phyloP scores from a whole-genome alignment of 345 rosid genomes.

The Heritiera fomes region DNA sequence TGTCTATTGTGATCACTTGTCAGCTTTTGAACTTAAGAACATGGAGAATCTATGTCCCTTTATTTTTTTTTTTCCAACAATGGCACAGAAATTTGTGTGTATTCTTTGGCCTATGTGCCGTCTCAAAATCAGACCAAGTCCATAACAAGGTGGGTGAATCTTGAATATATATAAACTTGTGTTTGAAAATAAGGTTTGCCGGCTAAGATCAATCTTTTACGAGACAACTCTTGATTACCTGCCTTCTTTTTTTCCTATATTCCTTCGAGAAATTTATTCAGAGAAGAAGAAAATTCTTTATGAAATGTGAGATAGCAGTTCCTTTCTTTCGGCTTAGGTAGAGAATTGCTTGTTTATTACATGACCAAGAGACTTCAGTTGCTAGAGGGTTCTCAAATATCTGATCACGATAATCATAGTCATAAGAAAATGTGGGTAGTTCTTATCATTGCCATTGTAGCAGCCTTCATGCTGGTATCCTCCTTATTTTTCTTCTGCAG shows the following conservation, averaged over 20 bases:
- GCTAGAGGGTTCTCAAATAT: background rate
- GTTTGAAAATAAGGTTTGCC: constrained; percentile 25
- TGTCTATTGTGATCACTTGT: background rate
- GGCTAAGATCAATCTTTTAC: constrained; percentile 26
- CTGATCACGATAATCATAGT: background rate
- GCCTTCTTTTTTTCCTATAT: background rate
- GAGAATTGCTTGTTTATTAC: background rate
- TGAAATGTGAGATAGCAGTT: background rate
- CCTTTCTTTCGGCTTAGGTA: background rate
- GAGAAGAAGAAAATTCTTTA: background rate
- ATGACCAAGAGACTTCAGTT: constrained; percentile 10
- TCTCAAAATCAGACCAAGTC: constrained; percentile 34
- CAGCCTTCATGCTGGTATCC: constrained; percentile 15
- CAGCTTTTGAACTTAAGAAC: background rate
- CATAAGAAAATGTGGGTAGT: constrained; percentile 26
- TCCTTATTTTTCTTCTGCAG: constrained; percentile 32
- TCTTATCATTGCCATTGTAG: constrained; percentile 31
- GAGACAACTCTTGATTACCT: constrained; percentile 4
- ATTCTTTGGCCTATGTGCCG: constrained; percentile 31
- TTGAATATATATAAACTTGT: background rate
- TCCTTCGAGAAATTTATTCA: constrained; percentile 14
- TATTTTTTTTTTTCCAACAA: background rate
- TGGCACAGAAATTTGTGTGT: background rate
- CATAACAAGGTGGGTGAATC: background rate
- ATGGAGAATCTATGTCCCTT: background rate